Evolutionary conservation across 2,329 filamentous ascomycete genomes (phyloP), one percentile per base, ranked within the genome.

Genomic region (Hypoxylon sp.): DNA sequence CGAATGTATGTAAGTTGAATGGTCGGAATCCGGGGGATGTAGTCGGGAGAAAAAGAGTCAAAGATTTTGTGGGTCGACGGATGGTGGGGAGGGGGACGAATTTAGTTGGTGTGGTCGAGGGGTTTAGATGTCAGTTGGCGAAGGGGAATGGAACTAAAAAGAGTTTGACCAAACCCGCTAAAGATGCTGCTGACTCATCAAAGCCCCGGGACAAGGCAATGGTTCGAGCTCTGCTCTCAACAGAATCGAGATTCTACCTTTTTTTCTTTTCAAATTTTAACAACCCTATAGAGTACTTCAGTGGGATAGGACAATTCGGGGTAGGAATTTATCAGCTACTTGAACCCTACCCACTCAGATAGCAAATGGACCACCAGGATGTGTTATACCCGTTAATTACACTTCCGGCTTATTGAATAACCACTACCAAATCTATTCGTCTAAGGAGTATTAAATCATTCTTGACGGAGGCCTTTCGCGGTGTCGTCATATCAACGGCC

Each of bases 21-120:
- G 40, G 44, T 55, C 44, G 45, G 52, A 32, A 5, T 20, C 14
- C 52, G 49, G 65, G 67, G 67, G 67, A 65, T 71, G 64, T 71
- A 69, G 56, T 61, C 48, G 11, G 33, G 48, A 46, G 61, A 63
- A 64, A 71, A 67, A 64, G 54, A 54, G 54, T 46, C 22, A 38
- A 54, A 61, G 11, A 42, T 40, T 52, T 64, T 48, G 62, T 63
- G 56, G 64, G 51, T 49, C 51, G 22, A 2, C 49, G 26, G 26
- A 7, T 58, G 18, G 11, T 54, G 22, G 40, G 49, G 53, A 52
- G 12, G 50, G 53, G 38, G 36, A 36, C 30, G 50, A n/a, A n/a
- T n/a, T n/a, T n/a, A n/a, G n/a, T n/a, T n/a, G n/a, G n/a, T 20
- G 26, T 66, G 62, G 65, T 58, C 61, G 38, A 67, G 58, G 48